Percentiles rank a stretch among this genome's conserved stretches.
Conservation (phyloP, 352 stramenopile species). For the Pythium dissimile region DNA sequence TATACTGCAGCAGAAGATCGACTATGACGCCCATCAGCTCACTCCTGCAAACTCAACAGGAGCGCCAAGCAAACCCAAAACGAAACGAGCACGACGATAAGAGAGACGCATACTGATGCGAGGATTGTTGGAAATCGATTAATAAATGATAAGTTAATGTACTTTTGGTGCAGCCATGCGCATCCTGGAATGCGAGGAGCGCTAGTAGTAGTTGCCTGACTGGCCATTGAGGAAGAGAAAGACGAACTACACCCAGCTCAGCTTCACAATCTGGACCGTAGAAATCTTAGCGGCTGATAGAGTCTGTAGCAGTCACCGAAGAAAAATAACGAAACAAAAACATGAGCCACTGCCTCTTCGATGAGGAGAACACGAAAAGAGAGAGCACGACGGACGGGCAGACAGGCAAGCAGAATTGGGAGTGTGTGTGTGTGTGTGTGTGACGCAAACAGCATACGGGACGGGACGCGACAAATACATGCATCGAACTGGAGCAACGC, state of each 20-base stretch:
- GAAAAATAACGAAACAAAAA: slow-evolving; percentile 3
- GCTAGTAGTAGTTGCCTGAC: background rate
- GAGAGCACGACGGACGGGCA: slow-evolving; percentile 12
- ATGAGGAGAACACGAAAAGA: background rate
- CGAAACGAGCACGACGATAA: slow-evolving; percentile 15
- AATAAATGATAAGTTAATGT: slow-evolving; percentile 8
- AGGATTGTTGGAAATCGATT: background rate
- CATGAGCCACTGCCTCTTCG: background rate
- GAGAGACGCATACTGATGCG: background rate
- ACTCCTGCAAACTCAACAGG: background rate
- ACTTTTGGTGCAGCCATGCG: too few relatives aligned
- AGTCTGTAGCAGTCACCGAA: background rate
- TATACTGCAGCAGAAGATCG: slow-evolving; percentile 39
- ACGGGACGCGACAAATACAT: background rate
- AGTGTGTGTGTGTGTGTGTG: background rate
- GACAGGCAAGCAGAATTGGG: slow-evolving; percentile 3
- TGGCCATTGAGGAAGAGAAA: background rate
- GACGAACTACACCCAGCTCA: background rate
- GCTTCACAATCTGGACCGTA: slow-evolving; percentile 6
- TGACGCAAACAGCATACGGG: background rate
- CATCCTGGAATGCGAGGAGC: too few relatives aligned
- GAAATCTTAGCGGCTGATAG: slow-evolving; percentile 1
- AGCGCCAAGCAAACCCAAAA: slow-evolving; percentile 18
- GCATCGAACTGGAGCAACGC: slow-evolving; percentile 12
- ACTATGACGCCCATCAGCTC: slow-evolving; percentile 28